Evolutionary conservation across 208 protist genomes (phyloP), one percentile per base, ranked within the genome.

Genomic region (Leishmania turanica): DNA sequence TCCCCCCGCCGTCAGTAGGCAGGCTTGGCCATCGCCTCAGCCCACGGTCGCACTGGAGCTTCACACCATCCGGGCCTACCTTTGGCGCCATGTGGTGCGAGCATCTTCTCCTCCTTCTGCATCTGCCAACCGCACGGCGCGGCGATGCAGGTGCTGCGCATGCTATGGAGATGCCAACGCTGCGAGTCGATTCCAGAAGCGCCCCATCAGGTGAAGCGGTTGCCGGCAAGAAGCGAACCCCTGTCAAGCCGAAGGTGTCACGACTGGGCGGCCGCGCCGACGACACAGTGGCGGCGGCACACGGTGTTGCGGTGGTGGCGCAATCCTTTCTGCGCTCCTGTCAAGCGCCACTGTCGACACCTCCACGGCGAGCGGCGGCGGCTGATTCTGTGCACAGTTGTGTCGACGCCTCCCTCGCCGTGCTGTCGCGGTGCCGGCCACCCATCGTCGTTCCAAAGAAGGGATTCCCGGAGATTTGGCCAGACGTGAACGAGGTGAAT

Each of bases 401-500:
- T 9, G 64, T 80, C 27, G 53, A 42, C 6, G 82, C 77, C 1
- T 78, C 82, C 1, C 42, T 82, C 45, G 37, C n/a, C 11, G 78
- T 79, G 1, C 78, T 86, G 15, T 53, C 74, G 9, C 17, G 17
- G 7, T 70, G 66, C 40, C 82, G 78, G 13, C 60, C 54, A 71
- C 66, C 31, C 24, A 21, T 60, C 4, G 19, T n/a, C 11, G 77
- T 86, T 6, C 78, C 75, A 3, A 31, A 42, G 42, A 84, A 75
- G 49, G 80, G 84, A 1, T 73, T 80, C n/a, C 51, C 66, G 2
- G 17, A 19, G 9, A 27, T 9, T 17, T 89, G 86, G 86, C 72
- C 83, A 21, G 74, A 89, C 49, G 82, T 89, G 17, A 89, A 87
- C 64, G 78, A 82, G 31, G 76, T 84, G 0, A 79, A 83, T 47